Evolutionary conservation across 768 basidiomycete species (phyloP).

Genomic region (Tylopilus subfusipes): DNA sequence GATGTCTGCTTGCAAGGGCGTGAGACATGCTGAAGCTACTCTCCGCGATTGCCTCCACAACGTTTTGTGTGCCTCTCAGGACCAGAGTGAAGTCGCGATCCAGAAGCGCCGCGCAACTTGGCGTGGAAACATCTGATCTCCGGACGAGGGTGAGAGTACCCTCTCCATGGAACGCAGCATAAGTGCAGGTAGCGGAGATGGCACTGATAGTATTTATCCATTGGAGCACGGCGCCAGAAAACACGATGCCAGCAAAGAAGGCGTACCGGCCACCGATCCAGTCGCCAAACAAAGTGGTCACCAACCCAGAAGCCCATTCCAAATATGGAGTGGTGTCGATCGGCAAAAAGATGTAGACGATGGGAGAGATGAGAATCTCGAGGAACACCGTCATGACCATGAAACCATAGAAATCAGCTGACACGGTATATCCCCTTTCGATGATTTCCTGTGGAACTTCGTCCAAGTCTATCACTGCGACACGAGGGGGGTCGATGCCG

Average conservation of each 20-base stretch:
- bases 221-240: background rate
- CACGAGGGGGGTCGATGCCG: background rate
- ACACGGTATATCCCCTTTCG: background rate
- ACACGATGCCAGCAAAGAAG: background rate
- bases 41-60: constrained; percentile 1
- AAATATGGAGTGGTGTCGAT: background rate
- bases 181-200: background rate
- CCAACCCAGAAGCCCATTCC: background rate
- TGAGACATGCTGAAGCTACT: background rate
- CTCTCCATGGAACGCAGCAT: background rate
- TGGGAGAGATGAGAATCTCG: background rate
- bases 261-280: background rate
- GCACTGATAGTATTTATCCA: background rate
- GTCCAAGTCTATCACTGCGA: background rate
- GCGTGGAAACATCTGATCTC: background rate
- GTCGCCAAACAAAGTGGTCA: background rate
- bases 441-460: background rate
- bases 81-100: constrained; percentile 1
- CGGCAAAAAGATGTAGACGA: background rate
- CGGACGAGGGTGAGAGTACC: constrained; percentile 1
- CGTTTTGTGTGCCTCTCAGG: background rate
- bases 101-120: background rate
- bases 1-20: background rate
- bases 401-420: background rate
- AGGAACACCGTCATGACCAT: background rate